phyloP scores from a whole-genome alignment of 164 flowering plant species.

The Tinospora cordifolia region DNA sequence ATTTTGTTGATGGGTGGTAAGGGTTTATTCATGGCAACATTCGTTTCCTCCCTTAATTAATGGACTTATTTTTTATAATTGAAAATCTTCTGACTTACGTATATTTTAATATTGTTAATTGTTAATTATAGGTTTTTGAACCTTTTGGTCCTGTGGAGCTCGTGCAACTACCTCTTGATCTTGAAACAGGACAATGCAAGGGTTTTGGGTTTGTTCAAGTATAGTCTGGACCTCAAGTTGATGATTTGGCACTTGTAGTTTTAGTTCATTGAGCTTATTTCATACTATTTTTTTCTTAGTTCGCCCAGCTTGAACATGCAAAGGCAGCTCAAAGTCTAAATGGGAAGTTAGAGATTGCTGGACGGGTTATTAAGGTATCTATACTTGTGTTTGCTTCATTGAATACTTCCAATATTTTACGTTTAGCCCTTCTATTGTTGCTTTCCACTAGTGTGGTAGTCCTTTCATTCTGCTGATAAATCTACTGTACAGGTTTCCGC shows the following conservation, averaged over 20 bases:
- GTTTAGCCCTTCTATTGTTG: background rate
- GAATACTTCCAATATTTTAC: background rate
- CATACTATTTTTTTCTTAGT: conserved; percentile 35
- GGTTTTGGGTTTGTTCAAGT: conserved; percentile 95
- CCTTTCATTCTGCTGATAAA: background rate
- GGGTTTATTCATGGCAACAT: no score
- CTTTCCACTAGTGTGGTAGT: background rate
- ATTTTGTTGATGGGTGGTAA: background rate
- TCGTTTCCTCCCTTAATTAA: background rate
- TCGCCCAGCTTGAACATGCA: conserved; percentile 80
- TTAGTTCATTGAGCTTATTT: background rate
- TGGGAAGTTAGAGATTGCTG: conserved; percentile 90
- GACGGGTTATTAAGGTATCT: conserved; percentile 65
- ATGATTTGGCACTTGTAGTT: background rate
- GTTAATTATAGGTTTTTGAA: conserved; percentile 63
- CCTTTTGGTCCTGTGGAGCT: conserved; percentile 95
- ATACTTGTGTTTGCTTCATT: conserved; percentile 3
- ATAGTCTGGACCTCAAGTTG: conserved; percentile 1
- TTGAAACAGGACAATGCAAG: conserved; percentile 93
- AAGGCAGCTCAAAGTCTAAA: conserved; percentile 88
- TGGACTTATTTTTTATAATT: background rate
- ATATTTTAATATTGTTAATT: background rate
- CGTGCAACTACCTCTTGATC: conserved; percentile 87
- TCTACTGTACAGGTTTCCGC: conserved; percentile 62
- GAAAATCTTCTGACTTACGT: background rate